Evolutionary conservation across 441 rosid genomes (phyloP).

Genomic region (Melianthus villosus): DNA sequence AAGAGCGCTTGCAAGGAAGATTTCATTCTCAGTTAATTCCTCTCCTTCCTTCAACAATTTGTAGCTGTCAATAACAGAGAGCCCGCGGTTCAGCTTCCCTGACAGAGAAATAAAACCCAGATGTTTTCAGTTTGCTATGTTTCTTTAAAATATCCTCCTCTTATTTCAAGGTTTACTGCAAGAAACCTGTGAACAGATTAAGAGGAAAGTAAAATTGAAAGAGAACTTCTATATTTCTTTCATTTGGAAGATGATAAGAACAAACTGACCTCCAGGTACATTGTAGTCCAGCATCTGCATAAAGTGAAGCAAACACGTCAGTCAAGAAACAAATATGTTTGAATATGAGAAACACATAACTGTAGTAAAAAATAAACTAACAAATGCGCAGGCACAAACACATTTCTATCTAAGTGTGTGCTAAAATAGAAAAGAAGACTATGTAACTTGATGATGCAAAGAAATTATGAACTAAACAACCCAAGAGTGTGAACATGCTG

Average conservation of each 20-base stretch:
- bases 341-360: not conserved
- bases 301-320: not conserved
- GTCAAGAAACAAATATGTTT: constrained; percentile 3
- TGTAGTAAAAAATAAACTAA: not conserved
- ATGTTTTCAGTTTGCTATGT: not conserved
- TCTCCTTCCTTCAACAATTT: constrained; percentile 47
- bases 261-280: constrained; percentile 57
- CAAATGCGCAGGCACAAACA: no score
- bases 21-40: constrained; percentile 47
- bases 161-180: constrained; percentile 2
- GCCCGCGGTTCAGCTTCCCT: constrained; percentile 73
- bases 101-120: not conserved
- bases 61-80: constrained; percentile 70
- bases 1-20: constrained; percentile 53
- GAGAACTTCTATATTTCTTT: not conserved
- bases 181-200: not conserved
- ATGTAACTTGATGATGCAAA: no score
- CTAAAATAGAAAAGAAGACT: no score
- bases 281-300: constrained; percentile 80
- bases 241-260: no score
- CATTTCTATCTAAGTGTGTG: no score
- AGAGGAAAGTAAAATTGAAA: not conserved
- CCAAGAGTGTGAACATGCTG: no score
- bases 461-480: no score
- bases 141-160: not conserved